These are phyloP conservation scores for Phialophora tarda DNA, from an alignment of 2,329 filamentous ascomycete genomes.

Conservation along the genomic window DNA sequence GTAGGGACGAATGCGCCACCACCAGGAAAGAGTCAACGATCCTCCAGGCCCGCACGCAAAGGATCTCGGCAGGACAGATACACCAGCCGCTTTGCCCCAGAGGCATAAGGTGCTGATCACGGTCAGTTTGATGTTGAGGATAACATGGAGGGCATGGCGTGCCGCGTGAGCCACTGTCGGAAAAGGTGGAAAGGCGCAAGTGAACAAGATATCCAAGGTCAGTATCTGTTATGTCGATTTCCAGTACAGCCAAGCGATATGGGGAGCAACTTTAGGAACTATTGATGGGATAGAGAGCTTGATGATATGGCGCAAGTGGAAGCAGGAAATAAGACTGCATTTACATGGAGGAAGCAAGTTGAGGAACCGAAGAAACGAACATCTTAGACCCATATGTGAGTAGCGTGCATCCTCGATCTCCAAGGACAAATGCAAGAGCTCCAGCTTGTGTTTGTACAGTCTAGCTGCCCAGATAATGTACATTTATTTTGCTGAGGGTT, in stretches of 20 bases:
- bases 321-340: not conserved
- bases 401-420: no score
- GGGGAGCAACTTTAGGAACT: not conserved
- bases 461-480: not conserved
- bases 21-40: constrained; percentile 26
- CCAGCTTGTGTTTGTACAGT: not conserved
- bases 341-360: not conserved
- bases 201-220: not conserved
- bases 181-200: not conserved
- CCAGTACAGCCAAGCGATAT: not conserved
- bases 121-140: not conserved
- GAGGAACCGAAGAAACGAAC: not conserved
- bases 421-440: not conserved
- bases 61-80: constrained; percentile 30
- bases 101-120: not conserved
- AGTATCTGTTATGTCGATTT: not conserved
- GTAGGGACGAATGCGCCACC: constrained; percentile 33
- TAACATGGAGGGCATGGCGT: not conserved
- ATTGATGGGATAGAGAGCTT: not conserved
- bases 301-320: not conserved
- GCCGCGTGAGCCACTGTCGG: no score
- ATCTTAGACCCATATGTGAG: no score
- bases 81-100: constrained; percentile 17
- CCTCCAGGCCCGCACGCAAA: constrained; percentile 19
- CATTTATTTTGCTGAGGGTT: no score